Evolutionary conservation across 2,329 filamentous ascomycete genomes (phyloP).

Genomic region (Tothia fuscella): DNA sequence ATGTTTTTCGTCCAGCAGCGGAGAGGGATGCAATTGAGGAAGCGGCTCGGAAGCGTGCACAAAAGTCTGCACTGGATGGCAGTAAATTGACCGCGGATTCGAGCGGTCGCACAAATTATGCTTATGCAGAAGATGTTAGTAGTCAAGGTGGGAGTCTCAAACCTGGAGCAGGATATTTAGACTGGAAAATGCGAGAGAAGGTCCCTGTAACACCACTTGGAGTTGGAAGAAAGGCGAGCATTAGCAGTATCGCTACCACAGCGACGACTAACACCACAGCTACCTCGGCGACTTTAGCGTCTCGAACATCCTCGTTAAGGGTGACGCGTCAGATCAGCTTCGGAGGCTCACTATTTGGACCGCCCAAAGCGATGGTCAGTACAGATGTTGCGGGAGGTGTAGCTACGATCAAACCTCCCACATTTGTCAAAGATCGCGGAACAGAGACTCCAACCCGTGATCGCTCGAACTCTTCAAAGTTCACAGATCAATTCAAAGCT

Average conservation of each 20-base stretch:
- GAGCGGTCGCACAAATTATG: background rate
- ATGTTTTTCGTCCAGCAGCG: conserved; percentile 18
- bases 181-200: conserved; percentile 11
- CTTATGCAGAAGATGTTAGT: background rate
- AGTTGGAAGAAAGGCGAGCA: background rate
- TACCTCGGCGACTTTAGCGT: no score
- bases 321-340: conserved; percentile 27
- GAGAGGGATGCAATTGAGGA: conserved; percentile 5
- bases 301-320: conserved; percentile 5
- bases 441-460: background rate
- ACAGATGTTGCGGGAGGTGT: conserved; percentile 23
- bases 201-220: background rate
- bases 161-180: conserved; percentile 9
- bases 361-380: conserved; percentile 20
- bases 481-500: conserved; percentile 7
- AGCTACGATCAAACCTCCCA: conserved; percentile 13
- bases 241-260: conserved; percentile 9
- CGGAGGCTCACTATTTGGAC: conserved; percentile 16
- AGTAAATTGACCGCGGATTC: conserved; percentile 1
- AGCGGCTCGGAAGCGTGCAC: conserved; percentile 4
- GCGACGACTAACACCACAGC: background rate
- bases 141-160: background rate
- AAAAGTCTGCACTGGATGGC: conserved; percentile 1
- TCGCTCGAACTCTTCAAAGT: background rate
- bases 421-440: conserved; percentile 1